phyloP scores from a whole-genome alignment of 2,329 filamentous ascomycete species.

The Falciphora oryzae region DNA sequence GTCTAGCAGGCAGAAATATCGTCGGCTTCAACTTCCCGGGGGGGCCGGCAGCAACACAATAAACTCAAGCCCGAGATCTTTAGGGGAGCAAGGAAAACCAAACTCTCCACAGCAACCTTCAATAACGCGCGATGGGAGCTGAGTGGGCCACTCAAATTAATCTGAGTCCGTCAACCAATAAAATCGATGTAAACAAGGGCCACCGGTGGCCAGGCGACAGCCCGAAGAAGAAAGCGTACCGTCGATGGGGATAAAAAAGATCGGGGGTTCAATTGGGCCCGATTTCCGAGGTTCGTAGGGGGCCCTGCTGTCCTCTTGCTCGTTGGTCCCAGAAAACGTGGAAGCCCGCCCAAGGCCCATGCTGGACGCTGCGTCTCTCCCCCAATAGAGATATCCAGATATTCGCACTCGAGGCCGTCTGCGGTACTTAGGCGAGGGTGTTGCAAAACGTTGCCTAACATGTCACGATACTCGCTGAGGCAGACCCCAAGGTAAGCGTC shows the following conservation, averaged over 20 bases:
- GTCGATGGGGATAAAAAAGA: neutral
- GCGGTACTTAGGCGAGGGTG: neutral
- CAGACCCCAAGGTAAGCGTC: slow-evolving; percentile 26
- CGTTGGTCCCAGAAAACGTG: neutral
- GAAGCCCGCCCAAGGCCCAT: neutral
- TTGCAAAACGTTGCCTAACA: neutral
- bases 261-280: neutral
- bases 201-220: neutral
- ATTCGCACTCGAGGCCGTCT: neutral
- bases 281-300: neutral
- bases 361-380: neutral
- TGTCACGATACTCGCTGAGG: slow-evolving; percentile 24
- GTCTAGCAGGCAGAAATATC: too few species aligned
- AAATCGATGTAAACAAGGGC: neutral
- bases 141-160: neutral
- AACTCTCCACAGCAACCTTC: neutral
- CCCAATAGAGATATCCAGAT: neutral
- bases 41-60: neutral
- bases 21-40: too few species aligned
- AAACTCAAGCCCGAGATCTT: too few species aligned
- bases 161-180: neutral
- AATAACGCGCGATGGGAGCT: neutral
- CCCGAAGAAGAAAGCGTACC: neutral
- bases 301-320: neutral
- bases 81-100: too few species aligned